Base-by-base conservation (phyloP, 257 asterid genomes). In the Solanum appendiculatum region DNA sequence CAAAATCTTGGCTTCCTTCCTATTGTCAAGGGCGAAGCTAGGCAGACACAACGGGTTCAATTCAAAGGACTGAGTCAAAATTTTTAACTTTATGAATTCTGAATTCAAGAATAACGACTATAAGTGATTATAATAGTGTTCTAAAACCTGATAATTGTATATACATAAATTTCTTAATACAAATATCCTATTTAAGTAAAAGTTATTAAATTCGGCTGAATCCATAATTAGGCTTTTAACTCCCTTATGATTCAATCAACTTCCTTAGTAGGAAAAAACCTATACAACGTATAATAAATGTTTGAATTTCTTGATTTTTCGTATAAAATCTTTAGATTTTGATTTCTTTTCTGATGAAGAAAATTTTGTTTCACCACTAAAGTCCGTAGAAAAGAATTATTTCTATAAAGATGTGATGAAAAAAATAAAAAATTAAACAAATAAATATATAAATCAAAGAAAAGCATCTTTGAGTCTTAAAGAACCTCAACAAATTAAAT, bases 311-410 rank as follows among this genome's bases (percentile, higher is more conserved):
- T n/a, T n/a, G 23, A 27, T 12, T 66, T 66, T 66, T 66, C 11
- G 3, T 66, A 8, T 29, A 29, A 66, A 29, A 27, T 14, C 7
- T 66, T 14, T 29, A 68, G 29, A 15, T 29, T 2, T 68, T 31
- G 0, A 66, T 14, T 14, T 27, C 6, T 64, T 66, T 68, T 6
- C n/a, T n/a, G 7, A 68, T 29, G 18, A 63, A 68, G 39, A 68
- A 29, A 68, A 29, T 14, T 23, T 29, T 29, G 21, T 13, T 6
- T 6, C 10, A 13, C 9, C 74, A 2, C 34, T 27, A 10, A 34
- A 48, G 85, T 39, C 86, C 90, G 89, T 88, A 86, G 85, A 90
- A 92, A 91, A 87, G 86, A 89, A 90, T 87, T 81, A 23, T 1
- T 31, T n/a, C 39, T 25, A 27, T 68, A 86, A 48, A 14, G 68